A percentile compares a stretch with the other conserved stretches of the same genome.
phyloP scores from a whole-genome alignment of 2,329 filamentous ascomycete genomes.

The Alternaria viburni region DNA sequence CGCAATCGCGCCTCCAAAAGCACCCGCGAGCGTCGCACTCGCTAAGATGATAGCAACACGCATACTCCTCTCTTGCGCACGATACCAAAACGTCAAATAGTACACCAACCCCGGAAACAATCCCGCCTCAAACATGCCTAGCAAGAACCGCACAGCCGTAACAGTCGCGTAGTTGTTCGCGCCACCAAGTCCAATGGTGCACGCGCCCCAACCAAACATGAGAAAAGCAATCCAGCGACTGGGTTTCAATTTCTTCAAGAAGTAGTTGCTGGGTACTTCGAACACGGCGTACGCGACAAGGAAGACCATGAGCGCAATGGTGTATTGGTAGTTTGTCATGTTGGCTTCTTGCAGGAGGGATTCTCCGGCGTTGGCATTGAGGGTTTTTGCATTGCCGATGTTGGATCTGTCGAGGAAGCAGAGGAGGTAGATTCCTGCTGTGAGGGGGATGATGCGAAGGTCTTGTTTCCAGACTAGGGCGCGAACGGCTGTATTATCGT shows the following conservation, averaged over 20 bases:
- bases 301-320: constrained; percentile 37
- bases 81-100: constrained; percentile 64
- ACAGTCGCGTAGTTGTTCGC: constrained; percentile 52
- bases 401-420: constrained; percentile 70
- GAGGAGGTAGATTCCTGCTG: constrained; percentile 69
- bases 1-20: constrained; percentile 63
- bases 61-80: constrained; percentile 62
- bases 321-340: constrained; percentile 66
- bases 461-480: constrained; percentile 53
- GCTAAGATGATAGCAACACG: constrained; percentile 64
- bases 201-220: constrained; percentile 54
- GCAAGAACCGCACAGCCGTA: constrained; percentile 51
- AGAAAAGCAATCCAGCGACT: constrained; percentile 48
- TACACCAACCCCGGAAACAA: constrained; percentile 52
- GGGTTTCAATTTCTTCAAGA: constrained; percentile 65
- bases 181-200: constrained; percentile 54
- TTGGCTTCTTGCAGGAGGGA: constrained; percentile 67
- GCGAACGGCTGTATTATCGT: neutral
- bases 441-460: constrained; percentile 67
- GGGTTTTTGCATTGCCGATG: constrained; percentile 63
- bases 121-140: constrained; percentile 40
- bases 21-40: constrained; percentile 63
- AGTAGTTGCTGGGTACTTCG: constrained; percentile 63
- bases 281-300: constrained; percentile 47
- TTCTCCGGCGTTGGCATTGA: constrained; percentile 65